phyloP scores from a whole-genome alignment of 2,329 filamentous ascomycete species.

The Kalaharituber pfeilii region DNA sequence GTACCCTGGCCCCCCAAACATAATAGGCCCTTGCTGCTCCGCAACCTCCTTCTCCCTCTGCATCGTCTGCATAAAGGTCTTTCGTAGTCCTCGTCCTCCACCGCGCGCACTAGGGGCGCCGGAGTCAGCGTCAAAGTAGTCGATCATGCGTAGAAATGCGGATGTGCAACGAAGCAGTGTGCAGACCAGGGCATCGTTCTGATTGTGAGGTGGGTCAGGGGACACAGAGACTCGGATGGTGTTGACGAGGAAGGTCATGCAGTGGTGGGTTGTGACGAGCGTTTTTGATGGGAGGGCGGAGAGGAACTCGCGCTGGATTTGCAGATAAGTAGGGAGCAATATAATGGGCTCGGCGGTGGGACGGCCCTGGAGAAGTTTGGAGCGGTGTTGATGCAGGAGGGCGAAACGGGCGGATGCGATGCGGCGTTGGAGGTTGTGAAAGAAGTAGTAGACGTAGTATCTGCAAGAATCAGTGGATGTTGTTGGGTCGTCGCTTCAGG shows the following conservation, averaged over 20 bases:
- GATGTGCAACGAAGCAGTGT: constrained; percentile 19
- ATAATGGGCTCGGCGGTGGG: constrained; percentile 5
- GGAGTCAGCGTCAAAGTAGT: constrained; percentile 22
- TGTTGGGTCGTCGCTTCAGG: too few species aligned
- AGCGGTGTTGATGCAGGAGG: constrained; percentile 14
- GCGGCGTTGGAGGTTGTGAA: constrained; percentile 13
- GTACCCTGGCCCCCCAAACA: constrained; percentile 10
- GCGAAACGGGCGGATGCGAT: constrained; percentile 14
- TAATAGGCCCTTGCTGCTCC: constrained; percentile 4
- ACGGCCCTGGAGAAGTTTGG: constrained; percentile 10
- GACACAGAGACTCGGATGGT: constrained; percentile 20
- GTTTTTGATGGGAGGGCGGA: constrained; percentile 15
- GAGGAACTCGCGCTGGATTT: constrained; percentile 19
- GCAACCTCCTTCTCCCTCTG: constrained; percentile 21
- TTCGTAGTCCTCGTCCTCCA: constrained; percentile 10
- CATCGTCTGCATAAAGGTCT: constrained; percentile 22
- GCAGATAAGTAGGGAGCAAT: constrained; percentile 14
- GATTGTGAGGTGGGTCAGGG: constrained; percentile 22
- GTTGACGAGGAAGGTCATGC: constrained; percentile 22
- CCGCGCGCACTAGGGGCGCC: constrained; percentile 8
- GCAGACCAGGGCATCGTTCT: constrained; percentile 21
- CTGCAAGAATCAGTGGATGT: background rate
- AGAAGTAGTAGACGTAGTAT: background rate
- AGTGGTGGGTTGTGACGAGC: constrained; percentile 22
- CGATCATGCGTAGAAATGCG: constrained; percentile 18